These are phyloP conservation scores for Haplosporangium sp. DNA, from an alignment of 371 early-diverging fungal genomes.

Conservation along the genomic window DNA sequence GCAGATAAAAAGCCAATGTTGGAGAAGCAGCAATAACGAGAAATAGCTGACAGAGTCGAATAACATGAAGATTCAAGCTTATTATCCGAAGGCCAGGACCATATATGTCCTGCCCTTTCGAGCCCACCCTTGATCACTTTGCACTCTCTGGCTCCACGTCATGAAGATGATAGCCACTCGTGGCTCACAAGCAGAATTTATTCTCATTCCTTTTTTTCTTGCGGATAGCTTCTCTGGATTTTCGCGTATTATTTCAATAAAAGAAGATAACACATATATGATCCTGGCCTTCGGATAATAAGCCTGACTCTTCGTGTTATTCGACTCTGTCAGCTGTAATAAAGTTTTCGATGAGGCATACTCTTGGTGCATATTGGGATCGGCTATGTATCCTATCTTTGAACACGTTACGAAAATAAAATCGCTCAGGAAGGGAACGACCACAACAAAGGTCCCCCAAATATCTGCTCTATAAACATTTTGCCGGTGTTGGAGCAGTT, in stretches of 20 bases:
- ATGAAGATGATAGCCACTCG: neutral
- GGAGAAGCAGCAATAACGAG: constrained; percentile 13
- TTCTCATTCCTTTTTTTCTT: neutral
- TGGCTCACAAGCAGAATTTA: neutral
- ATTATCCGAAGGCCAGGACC: too few species aligned
- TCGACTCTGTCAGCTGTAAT: neutral
- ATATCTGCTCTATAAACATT: too few species aligned
- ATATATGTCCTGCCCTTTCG: constrained; percentile 2
- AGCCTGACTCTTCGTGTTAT: constrained; percentile 2
- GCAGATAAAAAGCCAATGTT: constrained; percentile 26
- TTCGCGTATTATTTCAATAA: constrained; percentile 1
- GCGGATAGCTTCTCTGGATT: neutral
- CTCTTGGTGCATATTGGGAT: too few species aligned
- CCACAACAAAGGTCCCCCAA: too few species aligned
- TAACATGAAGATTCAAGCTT: too few species aligned
- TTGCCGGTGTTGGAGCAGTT: too few species aligned
- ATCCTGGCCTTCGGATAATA: too few species aligned
- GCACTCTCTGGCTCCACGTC: neutral
- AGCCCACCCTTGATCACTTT: neutral
- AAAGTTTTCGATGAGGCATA: too few species aligned
- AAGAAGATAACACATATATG: constrained; percentile 4
- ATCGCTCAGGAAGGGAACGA: too few species aligned
- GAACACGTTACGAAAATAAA: too few species aligned
- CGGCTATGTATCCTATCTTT: too few species aligned
- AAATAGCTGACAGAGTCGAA: neutral